These are phyloP conservation scores for Shiraia sp. DNA, from an alignment of 2,329 filamentous ascomycete genomes.

Conservation along the genomic window DNA sequence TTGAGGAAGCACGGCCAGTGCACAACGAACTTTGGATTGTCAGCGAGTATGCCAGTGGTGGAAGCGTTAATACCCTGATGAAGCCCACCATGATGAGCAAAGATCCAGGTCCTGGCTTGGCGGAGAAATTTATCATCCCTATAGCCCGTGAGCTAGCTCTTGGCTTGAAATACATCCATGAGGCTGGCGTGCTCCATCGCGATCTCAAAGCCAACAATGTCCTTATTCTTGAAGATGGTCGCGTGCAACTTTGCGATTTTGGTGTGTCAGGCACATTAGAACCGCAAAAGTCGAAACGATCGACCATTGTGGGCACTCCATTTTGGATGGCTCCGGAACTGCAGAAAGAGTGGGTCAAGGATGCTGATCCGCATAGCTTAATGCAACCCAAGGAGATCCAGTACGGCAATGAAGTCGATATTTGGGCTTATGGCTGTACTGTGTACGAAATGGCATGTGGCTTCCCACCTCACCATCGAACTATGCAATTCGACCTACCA, in stretches of 20 bases:
- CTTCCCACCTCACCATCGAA: constrained; percentile 67
- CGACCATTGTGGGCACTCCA: constrained; percentile 79
- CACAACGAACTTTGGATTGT: constrained; percentile 86
- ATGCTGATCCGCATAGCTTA: constrained; percentile 60
- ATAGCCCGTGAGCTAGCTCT: constrained; percentile 67
- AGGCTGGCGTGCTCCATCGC: constrained; percentile 68
- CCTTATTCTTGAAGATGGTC: constrained; percentile 74
- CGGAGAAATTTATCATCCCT: constrained; percentile 65
- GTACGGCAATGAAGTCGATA: constrained; percentile 64
- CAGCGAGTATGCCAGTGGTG: constrained; percentile 83
- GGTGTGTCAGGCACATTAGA: constrained; percentile 80
- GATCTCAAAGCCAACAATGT: constrained; percentile 76
- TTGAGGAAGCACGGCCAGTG: constrained; percentile 77
- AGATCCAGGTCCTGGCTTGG: constrained; percentile 46
- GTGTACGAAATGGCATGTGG: constrained; percentile 81
- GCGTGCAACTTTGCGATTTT: constrained; percentile 82
- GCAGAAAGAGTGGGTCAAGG: constrained; percentile 53
- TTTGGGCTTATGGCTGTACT: constrained; percentile 84
- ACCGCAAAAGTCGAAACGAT: constrained; percentile 73
- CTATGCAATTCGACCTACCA: constrained; percentile 42
- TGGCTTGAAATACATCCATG: constrained; percentile 63
- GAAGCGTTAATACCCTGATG: constrained; percentile 72
- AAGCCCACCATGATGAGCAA: constrained; percentile 44
- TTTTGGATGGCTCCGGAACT: constrained; percentile 88
- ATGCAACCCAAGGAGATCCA: constrained; percentile 54